These are phyloP conservation scores for Middelhovenomyces tepae DNA, from an alignment of 805 yeast genomes.

Conservation along the genomic window DNA sequence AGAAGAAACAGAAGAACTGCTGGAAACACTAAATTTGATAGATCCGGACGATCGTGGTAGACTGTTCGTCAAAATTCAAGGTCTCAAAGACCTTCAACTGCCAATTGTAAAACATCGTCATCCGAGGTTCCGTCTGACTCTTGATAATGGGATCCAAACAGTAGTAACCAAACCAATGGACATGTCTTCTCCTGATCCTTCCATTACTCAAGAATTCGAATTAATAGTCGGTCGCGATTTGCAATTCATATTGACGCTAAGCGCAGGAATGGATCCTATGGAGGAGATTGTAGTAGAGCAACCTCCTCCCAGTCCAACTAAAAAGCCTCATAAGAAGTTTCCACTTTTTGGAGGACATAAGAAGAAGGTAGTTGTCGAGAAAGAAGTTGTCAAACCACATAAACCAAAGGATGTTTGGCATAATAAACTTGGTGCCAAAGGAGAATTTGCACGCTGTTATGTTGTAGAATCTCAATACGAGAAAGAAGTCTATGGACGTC, in stretches of 20 bases:
- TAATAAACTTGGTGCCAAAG: conserved; percentile 65
- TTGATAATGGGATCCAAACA: conserved; percentile 76
- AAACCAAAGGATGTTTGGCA: conserved; percentile 37
- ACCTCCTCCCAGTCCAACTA: neutral
- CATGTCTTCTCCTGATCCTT: conserved; percentile 22
- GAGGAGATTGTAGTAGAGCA: neutral
- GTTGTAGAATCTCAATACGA: conserved; percentile 54
- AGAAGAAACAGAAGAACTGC: conserved; percentile 9
- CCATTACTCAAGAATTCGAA: conserved; percentile 71
- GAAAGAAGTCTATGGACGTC: conserved; percentile 44
- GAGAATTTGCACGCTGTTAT: conserved; percentile 78
- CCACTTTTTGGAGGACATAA: neutral
- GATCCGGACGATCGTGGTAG: conserved; percentile 19
- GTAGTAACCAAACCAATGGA: conserved; percentile 48
- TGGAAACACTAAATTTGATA: conserved; percentile 15
- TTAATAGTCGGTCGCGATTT: conserved; percentile 51
- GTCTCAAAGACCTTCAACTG: conserved; percentile 29
- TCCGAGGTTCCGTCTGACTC: conserved; percentile 39
- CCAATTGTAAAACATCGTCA: conserved; percentile 35
- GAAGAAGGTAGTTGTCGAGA: neutral
- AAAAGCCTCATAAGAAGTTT: conserved; percentile 6
- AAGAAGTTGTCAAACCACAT: neutral
- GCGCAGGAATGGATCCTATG: conserved; percentile 32
- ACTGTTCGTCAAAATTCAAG: conserved; percentile 17
- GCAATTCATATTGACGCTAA: conserved; percentile 64